Conservation (phyloP, 768 basidiomycete genomes). For the Tylopilus balloui region DNA sequence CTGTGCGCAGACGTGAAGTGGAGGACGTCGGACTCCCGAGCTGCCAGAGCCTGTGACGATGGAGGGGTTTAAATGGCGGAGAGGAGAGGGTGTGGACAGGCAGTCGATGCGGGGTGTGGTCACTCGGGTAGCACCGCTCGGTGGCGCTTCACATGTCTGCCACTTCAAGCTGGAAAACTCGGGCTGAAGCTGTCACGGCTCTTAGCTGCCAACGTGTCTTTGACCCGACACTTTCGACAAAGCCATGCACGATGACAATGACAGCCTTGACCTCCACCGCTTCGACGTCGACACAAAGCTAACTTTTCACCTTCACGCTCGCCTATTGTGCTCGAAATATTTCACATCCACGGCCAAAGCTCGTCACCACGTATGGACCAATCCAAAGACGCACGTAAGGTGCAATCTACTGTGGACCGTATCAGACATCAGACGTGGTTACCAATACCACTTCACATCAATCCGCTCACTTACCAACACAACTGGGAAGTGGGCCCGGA, state of each 20-base stretch:
- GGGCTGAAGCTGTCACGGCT: background rate
- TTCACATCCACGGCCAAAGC: background rate
- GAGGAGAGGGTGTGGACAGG: background rate
- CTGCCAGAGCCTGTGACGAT: background rate
- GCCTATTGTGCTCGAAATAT: no score
- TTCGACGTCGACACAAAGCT: background rate
- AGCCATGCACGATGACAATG: background rate
- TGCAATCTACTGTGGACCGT: background rate
- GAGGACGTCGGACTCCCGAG: constrained; percentile 9
- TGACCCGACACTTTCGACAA: background rate
- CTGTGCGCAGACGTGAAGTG: background rate
- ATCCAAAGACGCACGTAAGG: background rate
- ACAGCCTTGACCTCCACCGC: background rate
- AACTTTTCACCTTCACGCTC: no score
- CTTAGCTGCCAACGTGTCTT: background rate
- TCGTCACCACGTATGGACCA: no score
- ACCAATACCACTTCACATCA: background rate
- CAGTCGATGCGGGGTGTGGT: background rate
- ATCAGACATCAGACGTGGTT: background rate
- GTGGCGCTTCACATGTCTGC: background rate
- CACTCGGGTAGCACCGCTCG: background rate
- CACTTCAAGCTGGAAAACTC: background rate
- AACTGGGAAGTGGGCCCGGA: background rate
- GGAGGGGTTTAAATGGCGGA: background rate
- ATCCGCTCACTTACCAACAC: background rate